Evolutionary conservation across 2,329 filamentous ascomycete genomes (phyloP), one percentile per base, ranked within the genome.

Genomic region (Trichoderma sp.): DNA sequence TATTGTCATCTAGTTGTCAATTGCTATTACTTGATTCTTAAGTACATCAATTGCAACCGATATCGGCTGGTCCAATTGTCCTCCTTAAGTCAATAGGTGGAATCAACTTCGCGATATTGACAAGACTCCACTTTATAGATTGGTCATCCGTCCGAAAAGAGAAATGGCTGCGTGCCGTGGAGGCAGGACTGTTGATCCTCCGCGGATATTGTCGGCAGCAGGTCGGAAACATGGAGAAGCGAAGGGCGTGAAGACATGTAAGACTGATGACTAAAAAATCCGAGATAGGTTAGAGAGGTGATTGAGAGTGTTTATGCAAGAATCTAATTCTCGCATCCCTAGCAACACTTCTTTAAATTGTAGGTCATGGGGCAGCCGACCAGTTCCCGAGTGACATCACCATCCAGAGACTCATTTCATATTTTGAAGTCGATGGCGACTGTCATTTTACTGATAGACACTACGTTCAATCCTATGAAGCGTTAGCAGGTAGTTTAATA

Each of bases 71-170:
- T 33, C 43, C 10, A 37, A 29, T 0, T 14, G 31, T 31, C 29
- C 37, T 52, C n/a, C 43, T 19, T 16, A 27, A n/a, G 31, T 19
- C 14, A 7, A 27, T 21, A 29, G 21, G 37, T 37, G 63, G 37
- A 58, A 66, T 59, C 29, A 49, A 6, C 14, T 58, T 67, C 14
- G 40, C 29, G 64, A 67, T 67, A 59, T 24, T 59, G n/a, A n/a
- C 7, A 31, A 35, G 11, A 31, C 31, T 19, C 55, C 29, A 29
- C 55, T 24, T 21, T 4, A 27, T 14, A 5, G 55, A 67, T 67
- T 67, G 55, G 64, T 67, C 55, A 67, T 59, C 64, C 21, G 7
- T 35, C 55, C 29, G 16, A 59, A 33, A 67, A 8, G 29, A 59
- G 64, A 33, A 67, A 19, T 24, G 31, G 8, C 5, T 6, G 16